Conservation (phyloP, 768 basidiomycete species). For the Cyathus striatus region DNA sequence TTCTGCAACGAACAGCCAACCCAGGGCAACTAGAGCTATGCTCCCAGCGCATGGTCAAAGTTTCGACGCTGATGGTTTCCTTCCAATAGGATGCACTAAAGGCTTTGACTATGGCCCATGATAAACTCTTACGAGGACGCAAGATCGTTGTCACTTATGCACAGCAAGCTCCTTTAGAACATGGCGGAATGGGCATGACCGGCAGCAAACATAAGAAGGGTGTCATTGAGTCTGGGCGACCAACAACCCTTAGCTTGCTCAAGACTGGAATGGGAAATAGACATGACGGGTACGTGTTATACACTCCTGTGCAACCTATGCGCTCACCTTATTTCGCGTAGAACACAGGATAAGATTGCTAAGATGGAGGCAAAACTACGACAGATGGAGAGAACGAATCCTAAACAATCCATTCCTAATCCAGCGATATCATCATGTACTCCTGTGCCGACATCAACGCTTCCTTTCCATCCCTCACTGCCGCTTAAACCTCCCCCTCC, state of each 20-base stretch:
- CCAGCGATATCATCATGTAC: slow-evolving; percentile 7
- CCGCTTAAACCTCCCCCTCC: slow-evolving; percentile 38
- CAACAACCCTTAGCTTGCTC: slow-evolving; percentile 84
- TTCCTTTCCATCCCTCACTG: slow-evolving; percentile 29
- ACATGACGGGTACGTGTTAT: slow-evolving; percentile 42
- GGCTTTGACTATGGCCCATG: slow-evolving; percentile 69
- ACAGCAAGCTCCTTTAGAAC: slow-evolving; percentile 67
- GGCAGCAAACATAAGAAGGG: slow-evolving; percentile 29
- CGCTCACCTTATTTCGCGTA: slow-evolving; percentile 24
- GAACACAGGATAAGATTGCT: slow-evolving; percentile 87
- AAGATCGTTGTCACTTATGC: slow-evolving; percentile 91
- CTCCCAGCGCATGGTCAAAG: no score
- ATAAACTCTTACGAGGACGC: slow-evolving; percentile 79
- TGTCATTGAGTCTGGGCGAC: slow-evolving; percentile 55
- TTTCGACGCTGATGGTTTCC: no score
- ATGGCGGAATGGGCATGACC: slow-evolving; percentile 14
- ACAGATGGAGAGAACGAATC: slow-evolving; percentile 55
- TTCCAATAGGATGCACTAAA: slow-evolving; percentile 74
- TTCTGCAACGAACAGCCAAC: no score
- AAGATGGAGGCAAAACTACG: slow-evolving; percentile 93
- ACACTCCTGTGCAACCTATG: background rate
- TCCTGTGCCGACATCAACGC: slow-evolving; percentile 3
- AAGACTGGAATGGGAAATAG: slow-evolving; percentile 60
- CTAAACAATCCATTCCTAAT: no score
- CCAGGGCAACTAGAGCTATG: no score